Evolutionary conservation across 164 flowering plant genomes (phyloP), one percentile per base, ranked within the genome.

Genomic region (Vitis rotundifolia): DNA sequence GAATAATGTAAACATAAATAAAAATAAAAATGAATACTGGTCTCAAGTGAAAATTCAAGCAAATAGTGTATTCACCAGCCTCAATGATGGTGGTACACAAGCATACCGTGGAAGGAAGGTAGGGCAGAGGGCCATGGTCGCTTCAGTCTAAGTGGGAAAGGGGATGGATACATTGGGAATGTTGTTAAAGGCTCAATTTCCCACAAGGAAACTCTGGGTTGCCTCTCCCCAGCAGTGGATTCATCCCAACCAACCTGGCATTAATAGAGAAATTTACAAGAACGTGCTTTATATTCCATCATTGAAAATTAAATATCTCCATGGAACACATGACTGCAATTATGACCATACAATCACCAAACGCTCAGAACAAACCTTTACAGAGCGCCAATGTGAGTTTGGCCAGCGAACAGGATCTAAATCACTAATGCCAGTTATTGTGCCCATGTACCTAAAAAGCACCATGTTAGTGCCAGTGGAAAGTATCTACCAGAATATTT

Each of bases 161-260:
- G 83, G 12, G 81, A 78, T 19, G 83, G 83, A 51, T 82, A 82
- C 86, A 82, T 80, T 16, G 86, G 83, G 59, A 82, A 82, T 44
- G 86, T 82, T 29, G 86, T 82, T 12, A 82, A 48, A 3, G 86
- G 86, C 56, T 82, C 86, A 71, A 82, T 80, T 37, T 82, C 86
- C 86, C 86, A 82, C 61, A 82, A 61, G 28, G 86, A 82, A 1
- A 82, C 86, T 78, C 86, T 75, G 7, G 86, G 86, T 67, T 82
- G 86, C 70, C 78, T 77, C 56, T 82, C 86, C 14, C 85, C 86
- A 3, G 86, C 86, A 59, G 83, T 82, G 14, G 86, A 82, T 54
- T 82, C 86, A 70, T 82, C 86, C 86, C 86, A 82, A 26, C 86
- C 86, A 62, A 82, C 86, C 86, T 82, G 68, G 7, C 59, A 73